Evolutionary conservation across 1,284 basidiomycete species (phyloP).

Genomic region (Cutaneotrichosporon sp.): DNA sequence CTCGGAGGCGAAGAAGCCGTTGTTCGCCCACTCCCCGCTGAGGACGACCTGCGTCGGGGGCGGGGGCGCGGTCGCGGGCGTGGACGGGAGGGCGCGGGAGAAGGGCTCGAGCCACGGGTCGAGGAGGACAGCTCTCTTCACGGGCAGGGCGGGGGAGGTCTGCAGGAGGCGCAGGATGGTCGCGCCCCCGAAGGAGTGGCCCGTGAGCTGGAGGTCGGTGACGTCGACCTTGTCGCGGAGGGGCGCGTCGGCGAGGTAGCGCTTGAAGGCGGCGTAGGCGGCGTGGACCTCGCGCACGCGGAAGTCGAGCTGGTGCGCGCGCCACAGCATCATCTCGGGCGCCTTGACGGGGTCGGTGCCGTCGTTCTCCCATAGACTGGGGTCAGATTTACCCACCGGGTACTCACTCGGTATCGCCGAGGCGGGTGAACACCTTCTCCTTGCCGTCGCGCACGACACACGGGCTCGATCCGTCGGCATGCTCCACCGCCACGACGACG

Average conservation of each 20-base stretch:
- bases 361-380: background rate
- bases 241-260: conserved; percentile 17
- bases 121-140: conserved; percentile 61
- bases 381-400: background rate
- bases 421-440: background rate
- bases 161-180: background rate
- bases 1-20: conserved; percentile 66
- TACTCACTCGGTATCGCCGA: background rate
- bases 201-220: conserved; percentile 58
- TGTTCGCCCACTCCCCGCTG: conserved; percentile 70
- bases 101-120: conserved; percentile 78
- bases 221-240: conserved; percentile 48
- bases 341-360: background rate
- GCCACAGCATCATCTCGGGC: conserved; percentile 52
- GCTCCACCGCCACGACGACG: conserved; percentile 74
- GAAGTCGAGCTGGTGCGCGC: conserved; percentile 66
- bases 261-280: conserved; percentile 53
- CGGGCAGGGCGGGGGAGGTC: conserved; percentile 56
- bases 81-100: conserved; percentile 28
- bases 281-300: conserved; percentile 68
- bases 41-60: conserved; percentile 64
- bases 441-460: conserved; percentile 1
- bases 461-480: conserved; percentile 71
- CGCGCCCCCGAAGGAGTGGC: conserved; percentile 70
- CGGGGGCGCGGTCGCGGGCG: background rate